These are phyloP conservation scores for Fagopyrum esculentum DNA, from an alignment of 148 eudicot genomes.

Conservation along the genomic window DNA sequence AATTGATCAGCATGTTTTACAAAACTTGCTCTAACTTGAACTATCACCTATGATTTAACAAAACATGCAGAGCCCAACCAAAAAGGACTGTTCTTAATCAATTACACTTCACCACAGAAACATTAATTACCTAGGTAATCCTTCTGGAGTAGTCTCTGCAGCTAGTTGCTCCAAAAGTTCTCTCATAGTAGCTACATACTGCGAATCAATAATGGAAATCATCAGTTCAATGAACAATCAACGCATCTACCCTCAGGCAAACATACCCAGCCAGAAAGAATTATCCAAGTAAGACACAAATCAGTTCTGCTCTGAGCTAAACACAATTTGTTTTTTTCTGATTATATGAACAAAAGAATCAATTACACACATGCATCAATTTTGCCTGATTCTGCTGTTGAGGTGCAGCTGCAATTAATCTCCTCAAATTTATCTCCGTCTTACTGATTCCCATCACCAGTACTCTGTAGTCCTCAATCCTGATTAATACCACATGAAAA, in stretches of 20 bases:
- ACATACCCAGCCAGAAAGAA: not conserved
- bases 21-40: not conserved
- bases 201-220: slow-evolving; percentile 5
- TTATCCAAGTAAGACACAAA: not conserved
- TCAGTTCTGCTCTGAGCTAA: not conserved
- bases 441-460: slow-evolving; percentile 57
- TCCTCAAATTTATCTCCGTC: slow-evolving; percentile 74
- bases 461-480: not conserved
- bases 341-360: not conserved
- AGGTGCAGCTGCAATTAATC: slow-evolving; percentile 74
- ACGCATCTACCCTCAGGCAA: not conserved
- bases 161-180: too few species aligned
- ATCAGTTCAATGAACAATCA: not conserved
- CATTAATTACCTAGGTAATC: slow-evolving; percentile 41
- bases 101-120: not conserved
- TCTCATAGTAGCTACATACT: slow-evolving; percentile 59
- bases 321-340: not conserved
- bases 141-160: slow-evolving; percentile 23
- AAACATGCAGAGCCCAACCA: not conserved
- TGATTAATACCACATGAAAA: not conserved
- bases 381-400: slow-evolving; percentile 74
- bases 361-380: slow-evolving; percentile 54
- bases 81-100: not conserved
- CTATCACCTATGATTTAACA: not conserved
- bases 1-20: not conserved